Base-by-base conservation (phyloP, 306 rosid species). In the Alnus rubra region DNA sequence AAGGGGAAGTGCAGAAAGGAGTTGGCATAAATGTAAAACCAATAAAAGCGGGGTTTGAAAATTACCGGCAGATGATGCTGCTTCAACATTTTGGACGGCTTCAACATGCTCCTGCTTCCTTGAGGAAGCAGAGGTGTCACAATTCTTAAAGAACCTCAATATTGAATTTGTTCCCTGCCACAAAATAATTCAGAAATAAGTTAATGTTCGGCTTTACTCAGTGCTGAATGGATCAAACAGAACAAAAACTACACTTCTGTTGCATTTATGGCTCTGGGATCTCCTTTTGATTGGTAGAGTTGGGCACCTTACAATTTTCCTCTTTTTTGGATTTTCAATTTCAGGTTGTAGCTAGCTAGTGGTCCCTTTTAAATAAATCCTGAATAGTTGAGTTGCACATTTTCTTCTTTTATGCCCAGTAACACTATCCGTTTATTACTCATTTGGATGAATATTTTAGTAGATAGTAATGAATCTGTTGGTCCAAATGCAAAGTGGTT, bases 131-230 rank as follows among this genome's bases (percentile, higher is more conserved):
- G 88, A 75, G 75, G 69, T 78, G 31, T 59, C 84, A 67, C 80
- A 78, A 77, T 87, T 86, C 71, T 85, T 88, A 81, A 92, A 94
- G 81, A 89, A 81, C 49, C 83, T 87, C 77, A 84, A 65, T 80
- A 94, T 94, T 51, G 98, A 94, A 82, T 76, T 67, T 19, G 81
- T 82, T 47, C 88, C 97, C 97, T 91, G 87, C 68, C 71, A 87
- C 49, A 39, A 44, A 33, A 55, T 39, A n/a, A 39, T 76, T 35
- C 76, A 39, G 7, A 50, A 64, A 78, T 16, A 51, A 52, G 53
- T 14, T 4, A 75, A 28, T 19, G 51, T 9, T 48, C 28, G 10
- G 60, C 35, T 51, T n/a, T 18, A 42, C n/a, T 9, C 31, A 39
- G 50, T 11, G 9, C 49, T 67, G 14, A 42, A n/a, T 7, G 72